Base-by-base conservation (phyloP, 2,329 filamentous ascomycete species). In the Paramyrothecium roridum region DNA sequence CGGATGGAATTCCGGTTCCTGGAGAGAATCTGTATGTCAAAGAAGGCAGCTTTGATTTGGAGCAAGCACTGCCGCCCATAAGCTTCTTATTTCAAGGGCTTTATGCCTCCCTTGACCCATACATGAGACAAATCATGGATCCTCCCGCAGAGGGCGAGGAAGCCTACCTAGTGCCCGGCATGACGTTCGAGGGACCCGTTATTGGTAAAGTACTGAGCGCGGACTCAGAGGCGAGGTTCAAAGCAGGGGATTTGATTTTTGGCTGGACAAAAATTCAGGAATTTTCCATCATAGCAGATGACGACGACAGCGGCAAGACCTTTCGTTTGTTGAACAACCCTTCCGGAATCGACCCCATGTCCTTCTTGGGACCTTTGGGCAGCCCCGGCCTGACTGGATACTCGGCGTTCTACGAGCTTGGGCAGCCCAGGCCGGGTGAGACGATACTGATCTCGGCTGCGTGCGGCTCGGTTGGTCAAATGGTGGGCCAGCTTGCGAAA, bases 331-430 rank as follows among this genome's bases (percentile, higher is more conserved):
- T n/a, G n/a, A n/a, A n/a, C 30, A 91, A 91, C 73, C 85, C 84
- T 50, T 74, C 84, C 76, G 79, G 83, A 57, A 73, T 89, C 23
- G 83, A 87, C 61, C 70, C 77, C 3, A 81, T 79, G 63, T 65
- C 82, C 63, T 92, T 89, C 76, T 72, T 90, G 20, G 88, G 88
- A 33, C 79, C 87, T 1, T 76, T 92, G 3, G 89, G 89, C 53
- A 91, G 92, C 88, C 87, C 89, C 4, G 89, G 89, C 48, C 71
- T 91, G 62, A 91, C 89, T 0, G 89, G 89, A 0, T 93, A 88
- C 75, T 84, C 82, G 6, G 88, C 84, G 0, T 83, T 92, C 63
- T 89, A 90, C 70, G 86, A 86, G 60, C 90, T 92, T 54, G 89
- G 88, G 4, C 78, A 87, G 75, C 88, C 89, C 22, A 84, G 89